Evolutionary conservation across 345 rosid genomes (phyloP).

Genomic region (Populus nigra): DNA sequence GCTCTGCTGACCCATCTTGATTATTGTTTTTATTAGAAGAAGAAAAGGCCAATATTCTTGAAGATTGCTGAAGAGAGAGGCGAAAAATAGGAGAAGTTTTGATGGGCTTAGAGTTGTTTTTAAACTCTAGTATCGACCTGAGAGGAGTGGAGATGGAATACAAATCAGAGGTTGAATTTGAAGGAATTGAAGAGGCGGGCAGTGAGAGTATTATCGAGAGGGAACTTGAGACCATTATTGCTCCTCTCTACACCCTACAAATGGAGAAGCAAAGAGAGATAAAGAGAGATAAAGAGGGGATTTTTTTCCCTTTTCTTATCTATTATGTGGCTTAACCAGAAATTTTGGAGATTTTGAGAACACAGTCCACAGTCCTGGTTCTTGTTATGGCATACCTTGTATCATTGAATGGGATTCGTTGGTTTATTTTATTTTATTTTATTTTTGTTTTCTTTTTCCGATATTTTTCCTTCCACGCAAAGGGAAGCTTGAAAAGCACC

Average conservation of each 20-base stretch:
- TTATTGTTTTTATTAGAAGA: background rate
- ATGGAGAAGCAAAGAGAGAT: background rate
- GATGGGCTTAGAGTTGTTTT: background rate
- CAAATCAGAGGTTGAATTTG: background rate
- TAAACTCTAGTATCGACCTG: background rate
- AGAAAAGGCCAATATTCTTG: constrained; percentile 11
- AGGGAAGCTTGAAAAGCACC: too few species aligned
- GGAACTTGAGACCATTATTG: constrained; percentile 15
- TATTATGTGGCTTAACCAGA: background rate
- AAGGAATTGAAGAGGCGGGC: constrained; percentile 4
- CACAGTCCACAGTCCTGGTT: background rate
- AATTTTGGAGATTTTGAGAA: background rate
- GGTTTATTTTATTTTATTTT: too few species aligned
- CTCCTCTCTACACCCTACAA: background rate
- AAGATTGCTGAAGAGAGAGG: background rate
- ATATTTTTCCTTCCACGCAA: too few species aligned
- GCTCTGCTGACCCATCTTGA: constrained; percentile 50
- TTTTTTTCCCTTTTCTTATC: background rate
- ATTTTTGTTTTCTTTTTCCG: too few species aligned
- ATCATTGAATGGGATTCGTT: background rate
- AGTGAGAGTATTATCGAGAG: background rate
- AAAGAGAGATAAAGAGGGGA: background rate
- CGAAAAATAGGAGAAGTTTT: background rate
- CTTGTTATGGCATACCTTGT: background rate
- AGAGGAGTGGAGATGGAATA: background rate